Evolutionary conservation across 352 stramenopile genomes (phyloP).

Genomic region (Phytopythium montanum): DNA sequence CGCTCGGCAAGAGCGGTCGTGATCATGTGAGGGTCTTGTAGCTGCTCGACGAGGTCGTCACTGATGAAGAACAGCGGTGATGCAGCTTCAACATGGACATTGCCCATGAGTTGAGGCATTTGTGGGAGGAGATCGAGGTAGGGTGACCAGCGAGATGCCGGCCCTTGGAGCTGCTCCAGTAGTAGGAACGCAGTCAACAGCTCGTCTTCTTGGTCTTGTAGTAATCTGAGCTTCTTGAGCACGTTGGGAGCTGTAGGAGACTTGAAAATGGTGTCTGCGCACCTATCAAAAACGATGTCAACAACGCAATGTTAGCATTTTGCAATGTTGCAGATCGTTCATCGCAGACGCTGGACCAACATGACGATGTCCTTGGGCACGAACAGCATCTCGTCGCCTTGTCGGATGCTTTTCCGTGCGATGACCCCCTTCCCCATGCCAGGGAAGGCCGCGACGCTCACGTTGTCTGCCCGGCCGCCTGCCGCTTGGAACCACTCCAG

Average conservation of each 20-base stretch:
- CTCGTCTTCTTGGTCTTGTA: conserved; percentile 36
- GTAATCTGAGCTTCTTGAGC: conserved; percentile 28
- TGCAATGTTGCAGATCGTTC: background rate
- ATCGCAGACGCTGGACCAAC: conserved; percentile 11
- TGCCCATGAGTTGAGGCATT: conserved; percentile 8
- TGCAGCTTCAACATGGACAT: background rate
- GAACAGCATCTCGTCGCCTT: conserved; percentile 35
- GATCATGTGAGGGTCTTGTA: conserved; percentile 52
- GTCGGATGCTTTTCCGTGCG: conserved; percentile 18
- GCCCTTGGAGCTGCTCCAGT: conserved; percentile 37
- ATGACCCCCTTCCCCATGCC: conserved; percentile 38
- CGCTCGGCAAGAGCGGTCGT: conserved; percentile 21
- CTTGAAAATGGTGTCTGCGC: conserved; percentile 29
- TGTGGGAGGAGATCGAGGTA: conserved; percentile 52
- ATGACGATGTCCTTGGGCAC: conserved; percentile 42
- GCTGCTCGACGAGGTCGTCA: conserved; percentile 17
- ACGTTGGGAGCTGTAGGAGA: conserved; percentile 10
- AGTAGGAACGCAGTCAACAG: conserved; percentile 64
- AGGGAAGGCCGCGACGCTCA: conserved; percentile 26
- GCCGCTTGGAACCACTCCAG: conserved; percentile 37
- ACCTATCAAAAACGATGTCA: conserved; percentile 15
- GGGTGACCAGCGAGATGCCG: conserved; percentile 39
- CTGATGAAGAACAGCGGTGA: conserved; percentile 43
- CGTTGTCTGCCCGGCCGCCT: conserved; percentile 22
- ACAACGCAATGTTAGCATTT: background rate